Conservation (phyloP, 495 filamentous ascomycete genomes). For the Aspergillus bertholletiae region DNA sequence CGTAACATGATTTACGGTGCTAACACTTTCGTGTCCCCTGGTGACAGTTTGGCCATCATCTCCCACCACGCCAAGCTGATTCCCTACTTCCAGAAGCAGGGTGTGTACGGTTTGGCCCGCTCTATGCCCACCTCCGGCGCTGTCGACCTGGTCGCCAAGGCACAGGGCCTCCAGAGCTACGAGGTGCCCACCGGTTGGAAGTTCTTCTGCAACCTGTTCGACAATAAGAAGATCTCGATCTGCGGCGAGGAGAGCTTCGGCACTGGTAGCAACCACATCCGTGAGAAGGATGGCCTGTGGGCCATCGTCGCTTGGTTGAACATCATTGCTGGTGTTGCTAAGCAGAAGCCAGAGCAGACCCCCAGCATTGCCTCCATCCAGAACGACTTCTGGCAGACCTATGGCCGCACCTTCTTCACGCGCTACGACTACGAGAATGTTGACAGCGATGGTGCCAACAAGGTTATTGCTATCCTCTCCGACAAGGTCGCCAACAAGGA, state of each 20-base stretch:
- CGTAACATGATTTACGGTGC: constrained; percentile 99
- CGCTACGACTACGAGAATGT: constrained; percentile 98
- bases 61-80: constrained; percentile 91
- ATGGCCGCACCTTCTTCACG: constrained; percentile 98
- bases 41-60: constrained; percentile 96
- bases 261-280: constrained; percentile 98
- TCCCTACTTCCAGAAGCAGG: constrained; percentile 96
- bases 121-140: constrained; percentile 97
- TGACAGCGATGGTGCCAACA: constrained; percentile 83
- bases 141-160: constrained; percentile 91
- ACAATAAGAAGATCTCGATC: constrained; percentile 96
- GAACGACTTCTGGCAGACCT: constrained; percentile 93
- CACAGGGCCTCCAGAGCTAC: constrained; percentile 87
- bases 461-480: constrained; percentile 74
- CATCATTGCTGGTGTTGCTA: constrained; percentile 91
- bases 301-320: constrained; percentile 97
- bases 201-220: constrained; percentile 98
- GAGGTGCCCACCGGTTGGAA: constrained; percentile 99
- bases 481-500: constrained; percentile 63
- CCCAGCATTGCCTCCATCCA: constrained; percentile 95
- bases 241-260: constrained; percentile 98
- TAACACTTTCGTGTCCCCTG: constrained; percentile 92
- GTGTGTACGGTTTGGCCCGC: constrained; percentile 89
- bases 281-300: constrained; percentile 98
- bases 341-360: constrained; percentile 65